These are phyloP conservation scores for Wallacemonas sp. DNA, from an alignment of 208 protist genomes.

Conservation along the genomic window DNA sequence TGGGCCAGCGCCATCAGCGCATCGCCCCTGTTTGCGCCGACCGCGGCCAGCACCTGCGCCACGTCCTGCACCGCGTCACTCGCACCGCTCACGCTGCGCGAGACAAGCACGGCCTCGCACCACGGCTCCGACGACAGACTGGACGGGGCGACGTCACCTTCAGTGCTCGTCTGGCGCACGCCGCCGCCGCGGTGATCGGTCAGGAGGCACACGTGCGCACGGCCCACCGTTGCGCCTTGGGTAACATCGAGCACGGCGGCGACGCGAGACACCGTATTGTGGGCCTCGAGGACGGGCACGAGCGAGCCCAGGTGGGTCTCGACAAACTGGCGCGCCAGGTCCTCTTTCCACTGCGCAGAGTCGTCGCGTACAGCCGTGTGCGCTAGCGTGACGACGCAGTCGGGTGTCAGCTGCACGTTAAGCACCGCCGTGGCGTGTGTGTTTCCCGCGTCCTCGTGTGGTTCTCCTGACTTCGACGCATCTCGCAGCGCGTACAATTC, in stretches of 20 bases:
- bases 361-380: not conserved
- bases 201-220: not conserved
- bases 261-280: not conserved
- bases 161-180: not conserved
- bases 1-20: conserved; percentile 12
- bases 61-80: not conserved
- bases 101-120: not conserved
- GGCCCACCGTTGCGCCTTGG: conserved; percentile 5
- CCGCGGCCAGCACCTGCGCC: not conserved
- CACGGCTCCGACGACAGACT: not conserved
- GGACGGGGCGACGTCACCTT: not conserved
- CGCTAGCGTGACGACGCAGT: not conserved
- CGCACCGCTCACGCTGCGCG: not conserved
- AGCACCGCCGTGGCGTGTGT: not conserved
- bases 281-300: conserved; percentile 1
- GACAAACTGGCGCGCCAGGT: not conserved
- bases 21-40: not conserved
- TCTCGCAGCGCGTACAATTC: not conserved
- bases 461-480: too few species aligned
- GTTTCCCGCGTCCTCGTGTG: too few species aligned
- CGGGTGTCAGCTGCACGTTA: not conserved
- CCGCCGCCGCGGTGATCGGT: conserved; percentile 5
- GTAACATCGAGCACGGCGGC: conserved; percentile 5
- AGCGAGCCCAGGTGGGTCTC: conserved; percentile 2
- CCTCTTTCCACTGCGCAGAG: not conserved